A percentile compares a stretch with the other conserved stretches of the same genome.
Evolutionary conservation across 2,329 filamentous ascomycete genomes (phyloP).

Genomic region (Rosellinia necatrix): DNA sequence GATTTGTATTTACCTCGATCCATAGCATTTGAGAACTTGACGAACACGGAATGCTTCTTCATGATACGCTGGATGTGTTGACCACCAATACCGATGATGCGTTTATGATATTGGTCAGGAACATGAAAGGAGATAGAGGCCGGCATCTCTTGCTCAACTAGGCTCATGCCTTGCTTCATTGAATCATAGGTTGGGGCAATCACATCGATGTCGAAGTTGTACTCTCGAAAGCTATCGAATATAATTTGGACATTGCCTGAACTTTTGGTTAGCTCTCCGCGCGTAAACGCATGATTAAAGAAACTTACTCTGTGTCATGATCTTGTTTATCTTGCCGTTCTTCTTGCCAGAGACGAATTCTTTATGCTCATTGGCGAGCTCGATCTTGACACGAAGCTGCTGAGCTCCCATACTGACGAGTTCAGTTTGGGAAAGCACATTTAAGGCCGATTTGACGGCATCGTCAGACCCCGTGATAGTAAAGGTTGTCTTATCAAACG

Average conservation of each 20-base stretch:
- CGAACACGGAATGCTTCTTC: constrained; percentile 99
- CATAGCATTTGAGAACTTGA: constrained; percentile 99
- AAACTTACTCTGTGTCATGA: constrained; percentile 91
- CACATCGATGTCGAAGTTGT: constrained; percentile 99
- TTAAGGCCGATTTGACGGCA: constrained; percentile 92
- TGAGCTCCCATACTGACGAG: constrained; percentile 77
- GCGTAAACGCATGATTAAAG: constrained; percentile 19
- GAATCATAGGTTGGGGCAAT: constrained; percentile 91
- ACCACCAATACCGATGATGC: constrained; percentile 97
- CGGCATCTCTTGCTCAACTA: constrained; percentile 99
- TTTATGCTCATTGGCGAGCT: constrained; percentile 98
- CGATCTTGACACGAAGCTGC: constrained; percentile 96
- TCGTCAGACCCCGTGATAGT: constrained; percentile 95
- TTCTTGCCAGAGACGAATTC: constrained; percentile 99
- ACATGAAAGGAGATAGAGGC: constrained; percentile 99
- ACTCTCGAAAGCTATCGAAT: constrained; percentile 98
- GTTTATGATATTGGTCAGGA: constrained; percentile 98
- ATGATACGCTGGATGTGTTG: constrained; percentile 99
- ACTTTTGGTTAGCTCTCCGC: constrained; percentile 30
- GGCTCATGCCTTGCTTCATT: constrained; percentile 86
- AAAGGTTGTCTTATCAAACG: constrained; percentile 93
- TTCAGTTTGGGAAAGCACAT: constrained; percentile 87
- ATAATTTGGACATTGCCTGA: constrained; percentile 94
- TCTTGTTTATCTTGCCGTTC: constrained; percentile 99
- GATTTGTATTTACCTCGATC: constrained; percentile 69